These are phyloP conservation scores for Kregervanrija pseudodelftensis DNA, from an alignment of 805 yeast genomes.

Conservation along the genomic window DNA sequence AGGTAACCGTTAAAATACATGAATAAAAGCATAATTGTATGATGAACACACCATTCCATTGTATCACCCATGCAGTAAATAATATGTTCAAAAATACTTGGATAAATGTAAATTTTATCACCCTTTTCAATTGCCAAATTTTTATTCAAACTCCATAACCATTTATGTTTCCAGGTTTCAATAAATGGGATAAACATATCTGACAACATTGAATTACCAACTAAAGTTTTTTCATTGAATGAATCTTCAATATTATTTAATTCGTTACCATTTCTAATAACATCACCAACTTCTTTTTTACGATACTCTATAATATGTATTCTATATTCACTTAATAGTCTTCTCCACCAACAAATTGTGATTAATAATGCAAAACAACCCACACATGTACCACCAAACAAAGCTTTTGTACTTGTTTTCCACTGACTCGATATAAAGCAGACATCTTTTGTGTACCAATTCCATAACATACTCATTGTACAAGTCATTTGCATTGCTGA, in stretches of 20 bases:
- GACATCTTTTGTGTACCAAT: constrained; percentile 13
- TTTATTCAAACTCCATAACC: constrained; percentile 10
- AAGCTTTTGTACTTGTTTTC: constrained; percentile 12
- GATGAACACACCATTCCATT: constrained; percentile 16
- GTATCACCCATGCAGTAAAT: constrained; percentile 10
- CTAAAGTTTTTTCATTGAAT: neutral
- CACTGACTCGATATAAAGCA: constrained; percentile 12
- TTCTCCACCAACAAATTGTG: constrained; percentile 14
- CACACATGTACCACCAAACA: constrained; percentile 16
- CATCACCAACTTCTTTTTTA: constrained; percentile 4
- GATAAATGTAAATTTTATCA: constrained; percentile 11
- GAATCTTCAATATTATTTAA: neutral
- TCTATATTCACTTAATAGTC: constrained; percentile 10
- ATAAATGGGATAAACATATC: constrained; percentile 9
- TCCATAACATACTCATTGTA: constrained; percentile 18
- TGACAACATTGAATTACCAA: neutral
- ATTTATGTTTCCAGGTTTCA: constrained; percentile 10
- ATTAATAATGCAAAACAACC: constrained; percentile 12
- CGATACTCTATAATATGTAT: constrained; percentile 6
- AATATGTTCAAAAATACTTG: constrained; percentile 11
- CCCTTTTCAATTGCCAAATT: constrained; percentile 9
- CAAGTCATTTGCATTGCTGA: constrained; percentile 6
- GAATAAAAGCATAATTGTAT: constrained; percentile 13
- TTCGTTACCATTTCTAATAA: constrained; percentile 1
- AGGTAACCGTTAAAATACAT: constrained; percentile 18